phyloP scores from a whole-genome alignment of 192 early-diverging fungal species.

The Coemansia erecta region DNA sequence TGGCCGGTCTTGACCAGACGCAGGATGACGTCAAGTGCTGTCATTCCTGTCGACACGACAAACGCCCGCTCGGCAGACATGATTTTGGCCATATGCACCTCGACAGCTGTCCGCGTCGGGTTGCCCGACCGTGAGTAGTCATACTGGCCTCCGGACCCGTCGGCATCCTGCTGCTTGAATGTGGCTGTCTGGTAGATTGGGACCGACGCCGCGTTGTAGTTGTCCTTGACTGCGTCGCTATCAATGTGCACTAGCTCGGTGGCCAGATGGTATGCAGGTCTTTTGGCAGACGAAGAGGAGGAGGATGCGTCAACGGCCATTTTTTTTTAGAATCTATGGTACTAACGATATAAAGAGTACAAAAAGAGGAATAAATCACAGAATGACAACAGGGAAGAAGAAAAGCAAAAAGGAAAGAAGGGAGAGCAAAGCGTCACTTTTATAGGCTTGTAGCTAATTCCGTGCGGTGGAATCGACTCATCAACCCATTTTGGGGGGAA shows the following conservation, averaged over 20 bases:
- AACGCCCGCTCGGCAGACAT: slow-evolving; percentile 86
- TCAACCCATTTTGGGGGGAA: background rate
- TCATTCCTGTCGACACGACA: slow-evolving; percentile 90
- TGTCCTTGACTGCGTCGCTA: slow-evolving; percentile 67
- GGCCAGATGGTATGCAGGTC: slow-evolving; percentile 61
- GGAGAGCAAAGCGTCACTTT: background rate
- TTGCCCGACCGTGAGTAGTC: slow-evolving; percentile 97
- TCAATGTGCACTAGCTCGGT: slow-evolving; percentile 77
- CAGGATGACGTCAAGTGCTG: slow-evolving; percentile 87
- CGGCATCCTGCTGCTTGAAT: slow-evolving; percentile 85
- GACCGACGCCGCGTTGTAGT: slow-evolving; percentile 84
- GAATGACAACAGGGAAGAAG: background rate
- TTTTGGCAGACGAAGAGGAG: background rate
- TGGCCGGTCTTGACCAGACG: slow-evolving; percentile 84
- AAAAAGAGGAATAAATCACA: slow-evolving; percentile 2
- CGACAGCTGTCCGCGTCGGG: slow-evolving; percentile 91
- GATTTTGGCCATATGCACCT: slow-evolving; percentile 91
- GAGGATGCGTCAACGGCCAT: slow-evolving; percentile 11
- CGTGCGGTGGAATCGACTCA: too few relatives aligned
- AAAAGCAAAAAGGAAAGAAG: slow-evolving; percentile 2
- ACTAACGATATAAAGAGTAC: background rate
- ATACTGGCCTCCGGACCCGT: slow-evolving; percentile 79
- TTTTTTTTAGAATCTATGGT: background rate
- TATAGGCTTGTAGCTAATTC: background rate
- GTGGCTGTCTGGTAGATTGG: slow-evolving; percentile 99